Base-by-base conservation (phyloP, 306 rosid genomes). In the Begonia masoniana region DNA sequence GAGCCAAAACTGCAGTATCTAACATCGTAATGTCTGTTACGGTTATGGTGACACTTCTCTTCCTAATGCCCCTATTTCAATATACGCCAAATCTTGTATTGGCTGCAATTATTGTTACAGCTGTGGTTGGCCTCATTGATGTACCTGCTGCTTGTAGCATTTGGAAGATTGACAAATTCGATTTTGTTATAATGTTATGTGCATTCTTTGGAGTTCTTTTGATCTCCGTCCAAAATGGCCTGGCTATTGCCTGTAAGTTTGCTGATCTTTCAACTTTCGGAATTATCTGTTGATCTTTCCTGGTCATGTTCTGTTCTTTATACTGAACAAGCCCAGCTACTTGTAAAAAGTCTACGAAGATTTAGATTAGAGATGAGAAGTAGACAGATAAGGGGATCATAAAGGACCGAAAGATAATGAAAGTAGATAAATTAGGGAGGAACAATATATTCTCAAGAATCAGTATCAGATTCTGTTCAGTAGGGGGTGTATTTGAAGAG, bases 11-110 rank as follows among this genome's bases (percentile, higher is more conserved):
- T 46, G 99, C 94, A 3, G 74, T 71, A 55, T 91, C 99, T 9
- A 91, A 91, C 68, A 56, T 91, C 17, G 80, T 91, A 13, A 91
- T 91, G 99, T 91, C 99, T 0, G 76, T 81, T 62, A 78, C 99
- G 7, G 87, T 91, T 7, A 83, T 91, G 99, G 92, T 91, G 73
- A 79, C 99, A 7, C 86, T 91, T 23, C 81, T 91, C 55, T 75
- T 91, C 47, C 84, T 91, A 0, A 91, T 91, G 99, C 99, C 94
- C 36, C 66, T 91, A 61, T 91, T 91, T 71, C 82, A 91, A 12
- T 86, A 83, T 73, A 86, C 99, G 0, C 99, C 99, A 5, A 91
- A 91, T 62, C 92, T 85, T 17, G 83, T 86, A 13, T 53, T 91
- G 65, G 96, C 92, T 0, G 88, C 99, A 11, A 86, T 91, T 71